These are phyloP conservation scores for Exophiala alcalophila DNA, from an alignment of 2,329 filamentous ascomycete genomes.

Conservation along the genomic window DNA sequence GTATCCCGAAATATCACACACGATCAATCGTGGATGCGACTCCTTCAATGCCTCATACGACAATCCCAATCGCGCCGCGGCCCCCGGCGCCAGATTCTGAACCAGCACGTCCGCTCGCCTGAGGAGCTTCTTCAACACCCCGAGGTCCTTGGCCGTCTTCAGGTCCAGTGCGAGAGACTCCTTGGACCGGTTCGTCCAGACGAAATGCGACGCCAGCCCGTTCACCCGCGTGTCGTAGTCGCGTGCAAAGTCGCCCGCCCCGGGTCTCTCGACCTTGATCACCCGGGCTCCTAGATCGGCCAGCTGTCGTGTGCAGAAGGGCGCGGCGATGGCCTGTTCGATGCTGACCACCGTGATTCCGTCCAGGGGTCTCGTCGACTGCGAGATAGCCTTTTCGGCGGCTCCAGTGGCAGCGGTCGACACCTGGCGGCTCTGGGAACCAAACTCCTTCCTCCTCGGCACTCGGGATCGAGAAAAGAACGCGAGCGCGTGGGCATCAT, in stretches of 20 bases:
- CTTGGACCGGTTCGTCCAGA: constrained; percentile 55
- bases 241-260: constrained; percentile 53
- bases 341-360: constrained; percentile 53
- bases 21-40: constrained; percentile 40
- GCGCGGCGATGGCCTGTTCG: constrained; percentile 55
- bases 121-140: constrained; percentile 45
- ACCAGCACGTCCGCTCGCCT: constrained; percentile 51
- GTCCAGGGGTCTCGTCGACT: constrained; percentile 35
- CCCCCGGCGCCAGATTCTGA: constrained; percentile 54
- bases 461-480: too few species aligned
- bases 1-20: constrained; percentile 55
- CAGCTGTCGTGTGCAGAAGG: constrained; percentile 54
- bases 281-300: constrained; percentile 55
- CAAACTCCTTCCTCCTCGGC: too few species aligned
- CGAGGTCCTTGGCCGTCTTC: constrained; percentile 45
- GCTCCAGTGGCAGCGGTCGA: too few species aligned
- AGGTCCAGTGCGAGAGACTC: constrained; percentile 53
- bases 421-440: background rate
- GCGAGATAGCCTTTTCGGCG: background rate
- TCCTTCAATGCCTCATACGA: constrained; percentile 46
- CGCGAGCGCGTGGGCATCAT: too few species aligned
- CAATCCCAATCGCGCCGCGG: constrained; percentile 47
- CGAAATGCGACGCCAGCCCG: constrained; percentile 53
- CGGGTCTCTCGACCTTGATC: constrained; percentile 55
- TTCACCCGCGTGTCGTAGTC: constrained; percentile 51